Conservation (phyloP, 441 rosid genomes). For the Bruguiera hainesii region DNA sequence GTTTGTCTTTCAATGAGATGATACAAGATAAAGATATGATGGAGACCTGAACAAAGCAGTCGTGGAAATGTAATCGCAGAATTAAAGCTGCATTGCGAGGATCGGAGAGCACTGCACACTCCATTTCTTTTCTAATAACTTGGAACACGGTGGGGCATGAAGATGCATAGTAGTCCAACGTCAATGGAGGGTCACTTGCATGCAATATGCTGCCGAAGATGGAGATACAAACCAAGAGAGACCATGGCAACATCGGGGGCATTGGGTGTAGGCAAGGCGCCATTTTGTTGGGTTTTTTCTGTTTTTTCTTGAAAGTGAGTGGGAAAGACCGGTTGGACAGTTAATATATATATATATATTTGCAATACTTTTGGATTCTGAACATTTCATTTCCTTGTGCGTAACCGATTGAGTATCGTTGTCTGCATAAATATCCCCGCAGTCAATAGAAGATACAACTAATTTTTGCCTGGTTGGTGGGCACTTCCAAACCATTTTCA, state of each 20-base stretch:
- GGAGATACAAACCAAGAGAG: slow-evolving; percentile 28
- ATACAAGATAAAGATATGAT: background rate
- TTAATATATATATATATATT: slow-evolving; percentile 34
- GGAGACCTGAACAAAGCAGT: slow-evolving; percentile 87
- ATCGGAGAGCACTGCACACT: slow-evolving; percentile 66
- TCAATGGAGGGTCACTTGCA: slow-evolving; percentile 54
- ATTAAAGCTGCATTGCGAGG: slow-evolving; percentile 78
- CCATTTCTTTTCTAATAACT: slow-evolving; percentile 71
- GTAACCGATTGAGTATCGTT: slow-evolving; percentile 38
- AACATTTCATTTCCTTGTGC: slow-evolving; percentile 9
- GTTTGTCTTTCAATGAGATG: background rate
- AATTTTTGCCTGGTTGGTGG: slow-evolving; percentile 73
- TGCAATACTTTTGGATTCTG: slow-evolving; percentile 11
- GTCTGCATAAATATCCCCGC: slow-evolving; percentile 24
- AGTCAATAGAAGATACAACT: slow-evolving; percentile 90
- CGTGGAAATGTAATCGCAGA: slow-evolving; percentile 80
- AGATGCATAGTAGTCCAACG: slow-evolving; percentile 62
- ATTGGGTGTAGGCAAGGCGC: slow-evolving; percentile 15
- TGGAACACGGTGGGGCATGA: slow-evolving; percentile 64
- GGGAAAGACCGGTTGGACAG: slow-evolving; percentile 37
- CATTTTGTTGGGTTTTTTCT: slow-evolving; percentile 24
- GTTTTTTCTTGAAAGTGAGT: slow-evolving; percentile 25
- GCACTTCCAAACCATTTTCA: slow-evolving; percentile 37
- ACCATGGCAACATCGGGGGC: slow-evolving; percentile 8
- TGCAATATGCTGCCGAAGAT: slow-evolving; percentile 20